A percentile compares a stretch with the other conserved stretches of the same genome.
Conservation (phyloP, 352 stramenopile species). For the Globisporangium parvum region DNA sequence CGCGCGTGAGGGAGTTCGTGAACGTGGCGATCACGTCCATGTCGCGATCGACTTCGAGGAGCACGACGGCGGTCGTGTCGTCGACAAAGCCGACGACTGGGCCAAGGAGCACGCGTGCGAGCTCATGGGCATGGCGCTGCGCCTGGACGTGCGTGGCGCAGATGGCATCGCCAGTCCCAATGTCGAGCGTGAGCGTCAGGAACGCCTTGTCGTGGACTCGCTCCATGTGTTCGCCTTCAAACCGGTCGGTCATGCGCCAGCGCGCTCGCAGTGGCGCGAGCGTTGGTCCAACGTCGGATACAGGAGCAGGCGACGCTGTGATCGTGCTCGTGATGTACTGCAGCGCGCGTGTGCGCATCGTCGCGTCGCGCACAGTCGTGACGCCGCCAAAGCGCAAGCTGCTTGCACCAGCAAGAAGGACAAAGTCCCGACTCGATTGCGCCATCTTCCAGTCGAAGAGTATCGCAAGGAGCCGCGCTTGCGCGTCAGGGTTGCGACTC, state of each 20-base stretch:
- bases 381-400: slow-evolving; percentile 26
- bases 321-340: slow-evolving; percentile 45
- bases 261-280: too few relatives aligned
- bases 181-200: slow-evolving; percentile 2
- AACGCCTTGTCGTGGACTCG: slow-evolving; percentile 10
- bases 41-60: slow-evolving; percentile 61
- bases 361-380: slow-evolving; percentile 37
- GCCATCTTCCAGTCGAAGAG: slow-evolving; percentile 75
- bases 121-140: slow-evolving; percentile 12
- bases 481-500: slow-evolving; percentile 24
- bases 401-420: slow-evolving; percentile 35
- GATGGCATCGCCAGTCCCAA: slow-evolving; percentile 19
- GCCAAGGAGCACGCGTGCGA: slow-evolving; percentile 41
- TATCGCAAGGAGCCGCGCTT: slow-evolving; percentile 37
- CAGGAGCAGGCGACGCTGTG: slow-evolving; percentile 1
- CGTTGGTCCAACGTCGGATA: too few relatives aligned
- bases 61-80: slow-evolving; percentile 39
- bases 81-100: slow-evolving; percentile 73
- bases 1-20: slow-evolving; percentile 41
- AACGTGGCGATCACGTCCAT: slow-evolving; percentile 47
- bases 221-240: slow-evolving; percentile 35
- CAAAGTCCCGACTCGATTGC: slow-evolving; percentile 30
- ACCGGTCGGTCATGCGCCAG: slow-evolving; percentile 21
- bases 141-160: slow-evolving; percentile 13
- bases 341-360: slow-evolving; percentile 31